Conservation (phyloP, 768 basidiomycete genomes). For the Xerocomus spinulosus region DNA sequence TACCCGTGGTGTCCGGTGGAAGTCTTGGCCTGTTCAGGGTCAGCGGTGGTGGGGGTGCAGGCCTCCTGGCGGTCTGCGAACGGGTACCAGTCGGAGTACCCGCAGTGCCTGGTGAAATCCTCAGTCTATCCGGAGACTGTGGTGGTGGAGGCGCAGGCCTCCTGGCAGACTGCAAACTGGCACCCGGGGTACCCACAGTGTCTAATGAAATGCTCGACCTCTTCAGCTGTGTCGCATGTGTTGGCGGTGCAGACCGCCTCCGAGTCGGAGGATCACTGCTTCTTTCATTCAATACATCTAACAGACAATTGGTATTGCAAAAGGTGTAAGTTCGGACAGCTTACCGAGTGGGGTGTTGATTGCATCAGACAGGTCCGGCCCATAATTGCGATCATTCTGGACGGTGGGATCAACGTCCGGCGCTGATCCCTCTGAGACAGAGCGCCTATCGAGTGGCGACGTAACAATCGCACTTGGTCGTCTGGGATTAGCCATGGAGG, state of each 20-base stretch:
- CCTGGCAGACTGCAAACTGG: too few relatives aligned
- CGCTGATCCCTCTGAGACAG: background rate
- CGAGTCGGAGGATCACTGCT: background rate
- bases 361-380: background rate
- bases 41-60: too few relatives aligned
- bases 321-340: background rate
- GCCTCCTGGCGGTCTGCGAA: too few relatives aligned
- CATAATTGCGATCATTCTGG: background rate
- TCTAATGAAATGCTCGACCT: background rate
- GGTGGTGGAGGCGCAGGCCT: too few relatives aligned
- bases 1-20: background rate
- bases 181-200: too few relatives aligned
- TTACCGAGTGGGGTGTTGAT: conserved; percentile 4
- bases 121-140: too few relatives aligned
- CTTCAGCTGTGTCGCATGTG: background rate
- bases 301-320: background rate
- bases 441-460: background rate
- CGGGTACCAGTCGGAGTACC: too few relatives aligned
- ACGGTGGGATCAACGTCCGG: background rate
- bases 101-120: too few relatives aligned
- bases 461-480: background rate
- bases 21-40: too few relatives aligned
- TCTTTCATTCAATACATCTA: background rate
- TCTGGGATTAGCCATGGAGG: background rate
- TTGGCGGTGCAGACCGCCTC: conserved; percentile 5